Evolutionary conservation across 352 stramenopile species (phyloP), one percentile per base, ranked within the genome.

Genomic region (Phytophthora pseudosyringae): DNA sequence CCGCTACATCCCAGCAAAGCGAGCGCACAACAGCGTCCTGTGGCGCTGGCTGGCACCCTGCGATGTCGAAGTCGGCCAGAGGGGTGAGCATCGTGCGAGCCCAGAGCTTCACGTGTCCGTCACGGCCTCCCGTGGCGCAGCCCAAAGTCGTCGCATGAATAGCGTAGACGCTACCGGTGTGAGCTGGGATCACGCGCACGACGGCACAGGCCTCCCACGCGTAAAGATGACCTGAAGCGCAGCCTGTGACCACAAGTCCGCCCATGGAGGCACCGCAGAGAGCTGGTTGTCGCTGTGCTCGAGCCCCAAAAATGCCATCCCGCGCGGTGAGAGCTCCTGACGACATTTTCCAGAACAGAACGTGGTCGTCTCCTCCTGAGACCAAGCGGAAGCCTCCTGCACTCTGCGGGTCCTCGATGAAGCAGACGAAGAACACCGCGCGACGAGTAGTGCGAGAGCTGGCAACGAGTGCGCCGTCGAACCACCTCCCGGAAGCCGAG

Each of bases 21-120:
- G 79, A 87, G 12, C 82, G 77, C 16, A 93, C 71, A 18, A 71
- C 52, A 6, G 75, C 46, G 41, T 78, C 72, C 28, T 81, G 75
- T 21, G 74, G 64, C 11, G 86, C 81, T 35, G 84, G 82, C 26
- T 86, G 82, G 28, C 53, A 68, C 15, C 83, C 69, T 10, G 75
- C 68, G 40, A 91, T 45, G 49, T 86, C 84, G 59, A 93, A 91
- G 36, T 90, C 79, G 10, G 75, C 79, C 15, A 94, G 18, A 13
- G 83, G 80, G 1, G 70, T 61, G 43, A 91, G 9, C 0, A 49
- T 67, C 26, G 66, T 70, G 3, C 58, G 63, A 36, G 79, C 83
- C 86, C 86, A 94, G 28, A 94, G 47, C 68, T 90, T 90, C 36
- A 93, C 72, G 58, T 87, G 82, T 18, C 83, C 83, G 35, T 94